Evolutionary conservation across 768 basidiomycete genomes (phyloP).

Genomic region (Podaxis sp.): DNA sequence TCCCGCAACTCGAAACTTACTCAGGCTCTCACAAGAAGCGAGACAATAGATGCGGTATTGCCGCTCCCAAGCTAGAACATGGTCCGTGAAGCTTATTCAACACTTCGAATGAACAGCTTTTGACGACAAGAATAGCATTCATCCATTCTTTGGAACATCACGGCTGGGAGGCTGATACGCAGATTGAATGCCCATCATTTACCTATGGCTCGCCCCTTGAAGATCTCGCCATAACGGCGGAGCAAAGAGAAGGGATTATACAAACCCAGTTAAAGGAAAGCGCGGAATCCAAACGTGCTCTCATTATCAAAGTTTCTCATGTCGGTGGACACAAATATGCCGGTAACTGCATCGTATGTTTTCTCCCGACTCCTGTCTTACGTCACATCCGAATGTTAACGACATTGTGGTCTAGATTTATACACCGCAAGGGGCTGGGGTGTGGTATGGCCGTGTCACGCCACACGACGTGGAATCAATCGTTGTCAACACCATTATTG

Average conservation of each 20-base stretch:
- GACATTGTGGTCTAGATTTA: slow-evolving; percentile 55
- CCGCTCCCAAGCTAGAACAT: slow-evolving; percentile 78
- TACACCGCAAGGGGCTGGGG: slow-evolving; percentile 76
- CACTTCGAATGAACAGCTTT: background rate
- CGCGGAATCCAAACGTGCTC: slow-evolving; percentile 58
- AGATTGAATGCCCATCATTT: slow-evolving; percentile 56
- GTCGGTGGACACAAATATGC: slow-evolving; percentile 92
- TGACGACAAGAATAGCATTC: slow-evolving; percentile 42
- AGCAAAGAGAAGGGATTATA: slow-evolving; percentile 54
- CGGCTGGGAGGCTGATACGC: slow-evolving; percentile 74
- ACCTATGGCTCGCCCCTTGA: slow-evolving; percentile 55
- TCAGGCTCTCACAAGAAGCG: slow-evolving; percentile 90
- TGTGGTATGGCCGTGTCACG: slow-evolving; percentile 94
- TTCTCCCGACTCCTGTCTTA: slow-evolving; percentile 1
- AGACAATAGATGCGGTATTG: slow-evolving; percentile 88
- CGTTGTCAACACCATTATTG: slow-evolving; percentile 82
- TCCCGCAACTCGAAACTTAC: slow-evolving; percentile 13
- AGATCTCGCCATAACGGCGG: slow-evolving; percentile 44
- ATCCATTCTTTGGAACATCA: slow-evolving; percentile 55
- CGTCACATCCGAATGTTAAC: background rate
- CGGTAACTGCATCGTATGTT: slow-evolving; percentile 83
- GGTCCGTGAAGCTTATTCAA: slow-evolving; percentile 34
- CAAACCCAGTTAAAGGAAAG: slow-evolving; percentile 48
- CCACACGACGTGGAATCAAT: slow-evolving; percentile 85
- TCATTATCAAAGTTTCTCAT: slow-evolving; percentile 86